Conservation (phyloP, 2,329 filamentous ascomycete genomes). For the Elsinoe necatrix region DNA sequence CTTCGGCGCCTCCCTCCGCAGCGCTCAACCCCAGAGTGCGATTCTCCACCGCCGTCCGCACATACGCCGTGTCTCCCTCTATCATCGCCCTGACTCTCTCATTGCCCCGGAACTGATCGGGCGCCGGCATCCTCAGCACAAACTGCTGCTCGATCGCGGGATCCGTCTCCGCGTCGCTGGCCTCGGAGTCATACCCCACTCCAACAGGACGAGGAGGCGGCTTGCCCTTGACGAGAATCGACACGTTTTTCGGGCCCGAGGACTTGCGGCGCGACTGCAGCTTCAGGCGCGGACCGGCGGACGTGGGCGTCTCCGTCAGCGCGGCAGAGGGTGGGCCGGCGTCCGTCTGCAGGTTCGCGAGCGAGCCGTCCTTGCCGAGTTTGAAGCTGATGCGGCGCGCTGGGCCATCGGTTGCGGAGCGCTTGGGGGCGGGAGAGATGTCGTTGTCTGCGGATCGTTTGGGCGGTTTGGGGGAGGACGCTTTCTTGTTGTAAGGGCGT, state of each 20-base stretch:
- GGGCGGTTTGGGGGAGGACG: slow-evolving; percentile 28
- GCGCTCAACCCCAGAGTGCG: slow-evolving; percentile 63
- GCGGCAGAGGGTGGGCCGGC: slow-evolving; percentile 24
- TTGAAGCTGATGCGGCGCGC: slow-evolving; percentile 28
- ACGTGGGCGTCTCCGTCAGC: slow-evolving; percentile 12
- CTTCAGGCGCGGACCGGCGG: slow-evolving; percentile 22
- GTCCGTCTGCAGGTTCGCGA: slow-evolving; percentile 49
- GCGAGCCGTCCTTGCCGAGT: slow-evolving; percentile 24
- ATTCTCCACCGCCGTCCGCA: slow-evolving; percentile 66
- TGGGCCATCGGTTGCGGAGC: slow-evolving; percentile 21
- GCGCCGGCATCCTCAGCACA: slow-evolving; percentile 78
- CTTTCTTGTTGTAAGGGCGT: slow-evolving; percentile 27
- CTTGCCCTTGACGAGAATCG: slow-evolving; percentile 41
- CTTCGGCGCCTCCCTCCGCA: slow-evolving; percentile 61
- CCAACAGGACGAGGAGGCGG: slow-evolving; percentile 63
- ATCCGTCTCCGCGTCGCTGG: slow-evolving; percentile 79
- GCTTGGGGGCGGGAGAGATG: slow-evolving; percentile 27
- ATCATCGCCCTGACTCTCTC: slow-evolving; percentile 3
- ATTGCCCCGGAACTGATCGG: slow-evolving; percentile 37
- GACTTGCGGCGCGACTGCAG: slow-evolving; percentile 16
- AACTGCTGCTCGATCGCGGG: slow-evolving; percentile 86
- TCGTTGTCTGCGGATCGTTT: slow-evolving; percentile 30
- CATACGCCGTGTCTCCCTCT: slow-evolving; percentile 64
- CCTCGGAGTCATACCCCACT: slow-evolving; percentile 93
- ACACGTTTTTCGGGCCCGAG: slow-evolving; percentile 20